Conservation (phyloP, 768 basidiomycete genomes). For the Leccinum boreale region DNA sequence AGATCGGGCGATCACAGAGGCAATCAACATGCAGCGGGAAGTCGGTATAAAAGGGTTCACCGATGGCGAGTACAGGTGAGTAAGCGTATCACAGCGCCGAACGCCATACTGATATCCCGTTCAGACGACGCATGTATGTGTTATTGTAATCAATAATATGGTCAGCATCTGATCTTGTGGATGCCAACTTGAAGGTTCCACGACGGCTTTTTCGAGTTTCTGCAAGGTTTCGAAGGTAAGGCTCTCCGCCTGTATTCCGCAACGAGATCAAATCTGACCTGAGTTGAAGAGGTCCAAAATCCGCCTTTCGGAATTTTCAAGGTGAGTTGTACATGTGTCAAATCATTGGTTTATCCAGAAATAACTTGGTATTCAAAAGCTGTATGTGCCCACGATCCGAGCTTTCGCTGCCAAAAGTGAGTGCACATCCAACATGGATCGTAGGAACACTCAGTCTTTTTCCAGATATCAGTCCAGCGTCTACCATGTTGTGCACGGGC, state of each 20-base stretch:
- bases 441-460: not conserved
- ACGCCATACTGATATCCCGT: not conserved
- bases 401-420: not conserved
- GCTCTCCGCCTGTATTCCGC: not conserved
- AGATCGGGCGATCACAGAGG: conserved; percentile 36
- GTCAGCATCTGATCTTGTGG: not conserved
- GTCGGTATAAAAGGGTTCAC: conserved; percentile 41
- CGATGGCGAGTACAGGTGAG: conserved; percentile 39
- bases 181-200: not conserved
- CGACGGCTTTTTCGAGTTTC: not conserved
- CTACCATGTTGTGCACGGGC: not conserved
- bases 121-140: not conserved
- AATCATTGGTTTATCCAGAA: not conserved
- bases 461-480: not conserved
- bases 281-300: not conserved
- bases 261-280: not conserved
- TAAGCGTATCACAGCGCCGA: conserved; percentile 15
- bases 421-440: not conserved
- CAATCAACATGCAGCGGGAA: conserved; percentile 37
- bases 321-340: not conserved
- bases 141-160: not conserved
- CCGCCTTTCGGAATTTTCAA: not conserved
- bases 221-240: not conserved
- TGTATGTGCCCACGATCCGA: not conserved
- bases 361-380: not conserved